Percentiles rank a stretch among this genome's conserved stretches.
Evolutionary conservation across 1,284 basidiomycete genomes (phyloP).

Genomic region (Ganoderma leucocontextum): DNA sequence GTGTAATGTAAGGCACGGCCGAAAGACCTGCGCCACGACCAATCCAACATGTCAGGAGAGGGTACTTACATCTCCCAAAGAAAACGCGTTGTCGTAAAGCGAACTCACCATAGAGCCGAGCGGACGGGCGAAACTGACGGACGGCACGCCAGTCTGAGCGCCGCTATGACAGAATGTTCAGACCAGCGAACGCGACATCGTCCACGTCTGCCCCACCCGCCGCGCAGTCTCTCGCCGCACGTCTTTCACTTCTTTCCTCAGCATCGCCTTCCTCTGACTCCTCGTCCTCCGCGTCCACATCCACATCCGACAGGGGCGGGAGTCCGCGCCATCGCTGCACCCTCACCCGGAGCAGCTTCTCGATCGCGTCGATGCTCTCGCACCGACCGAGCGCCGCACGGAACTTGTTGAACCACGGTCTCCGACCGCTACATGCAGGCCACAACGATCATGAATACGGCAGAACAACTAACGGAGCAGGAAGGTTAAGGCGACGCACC

Average conservation of each 20-base stretch:
- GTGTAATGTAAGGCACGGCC: neutral
- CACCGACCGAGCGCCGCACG: constrained; percentile 53
- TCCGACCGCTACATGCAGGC: constrained; percentile 48
- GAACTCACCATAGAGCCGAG: neutral
- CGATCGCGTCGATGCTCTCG: constrained; percentile 54
- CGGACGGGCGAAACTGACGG: neutral
- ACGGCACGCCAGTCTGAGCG: too few species aligned
- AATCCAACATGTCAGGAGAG: neutral
- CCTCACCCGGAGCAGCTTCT: constrained; percentile 51
- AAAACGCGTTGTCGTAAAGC: neutral
- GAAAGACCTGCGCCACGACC: neutral
- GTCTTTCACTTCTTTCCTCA: neutral
- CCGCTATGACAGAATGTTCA: neutral
- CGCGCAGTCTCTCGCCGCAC: neutral
- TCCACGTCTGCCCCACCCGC: neutral
- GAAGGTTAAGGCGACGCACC: constrained; percentile 46
- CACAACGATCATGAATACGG: constrained; percentile 1
- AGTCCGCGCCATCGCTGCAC: constrained; percentile 63
- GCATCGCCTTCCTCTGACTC: neutral
- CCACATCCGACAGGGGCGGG: constrained; percentile 18
- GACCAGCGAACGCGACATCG: neutral
- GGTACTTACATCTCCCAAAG: neutral
- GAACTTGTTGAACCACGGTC: constrained; percentile 66
- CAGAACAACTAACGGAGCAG: neutral
- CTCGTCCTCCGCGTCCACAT: constrained; percentile 16